Percentiles rank a stretch among this genome's conserved stretches.
These are phyloP conservation scores for Phellopilus nigrolimitatus DNA, from an alignment of 1,284 basidiomycete genomes.

Conservation along the genomic window DNA sequence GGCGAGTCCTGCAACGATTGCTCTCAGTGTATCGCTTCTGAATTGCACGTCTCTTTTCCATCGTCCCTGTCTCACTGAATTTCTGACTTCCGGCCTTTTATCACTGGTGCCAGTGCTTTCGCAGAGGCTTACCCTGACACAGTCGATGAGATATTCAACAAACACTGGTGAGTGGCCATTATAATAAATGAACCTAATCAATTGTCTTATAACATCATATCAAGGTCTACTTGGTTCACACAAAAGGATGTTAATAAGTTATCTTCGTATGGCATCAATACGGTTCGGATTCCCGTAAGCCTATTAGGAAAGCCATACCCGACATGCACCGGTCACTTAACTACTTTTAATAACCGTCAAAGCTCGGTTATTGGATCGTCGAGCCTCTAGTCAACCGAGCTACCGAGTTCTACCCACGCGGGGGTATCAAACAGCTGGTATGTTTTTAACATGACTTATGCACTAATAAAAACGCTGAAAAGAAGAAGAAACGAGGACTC, in stretches of 20 bases:
- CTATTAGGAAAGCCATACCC: background rate
- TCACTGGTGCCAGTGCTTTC: slow-evolving; percentile 41
- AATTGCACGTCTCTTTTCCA: slow-evolving; percentile 42
- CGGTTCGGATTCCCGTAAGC: slow-evolving; percentile 68
- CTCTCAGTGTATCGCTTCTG: slow-evolving; percentile 50
- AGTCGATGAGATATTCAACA: slow-evolving; percentile 53
- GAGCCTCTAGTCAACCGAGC: slow-evolving; percentile 61
- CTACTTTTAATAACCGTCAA: background rate
- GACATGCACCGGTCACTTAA: background rate
- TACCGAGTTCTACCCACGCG: slow-evolving; percentile 61
- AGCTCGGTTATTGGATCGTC: slow-evolving; percentile 80
- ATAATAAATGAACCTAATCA: background rate
- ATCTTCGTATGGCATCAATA: slow-evolving; percentile 55
- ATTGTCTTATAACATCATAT: background rate
- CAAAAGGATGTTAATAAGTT: slow-evolving; percentile 54
- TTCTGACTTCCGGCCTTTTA: too few species aligned
- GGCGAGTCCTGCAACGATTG: slow-evolving; percentile 51
- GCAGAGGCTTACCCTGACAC: slow-evolving; percentile 53
- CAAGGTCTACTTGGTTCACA: slow-evolving; percentile 70
- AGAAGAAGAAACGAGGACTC: slow-evolving; percentile 52
- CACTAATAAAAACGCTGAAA: background rate
- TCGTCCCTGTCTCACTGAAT: background rate
- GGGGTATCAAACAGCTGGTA: slow-evolving; percentile 62
- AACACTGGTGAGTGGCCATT: slow-evolving; percentile 55
- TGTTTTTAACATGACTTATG: slow-evolving; percentile 21